phyloP scores from a whole-genome alignment of 1,284 basidiomycete species.

The Caloboletus firmus region DNA sequence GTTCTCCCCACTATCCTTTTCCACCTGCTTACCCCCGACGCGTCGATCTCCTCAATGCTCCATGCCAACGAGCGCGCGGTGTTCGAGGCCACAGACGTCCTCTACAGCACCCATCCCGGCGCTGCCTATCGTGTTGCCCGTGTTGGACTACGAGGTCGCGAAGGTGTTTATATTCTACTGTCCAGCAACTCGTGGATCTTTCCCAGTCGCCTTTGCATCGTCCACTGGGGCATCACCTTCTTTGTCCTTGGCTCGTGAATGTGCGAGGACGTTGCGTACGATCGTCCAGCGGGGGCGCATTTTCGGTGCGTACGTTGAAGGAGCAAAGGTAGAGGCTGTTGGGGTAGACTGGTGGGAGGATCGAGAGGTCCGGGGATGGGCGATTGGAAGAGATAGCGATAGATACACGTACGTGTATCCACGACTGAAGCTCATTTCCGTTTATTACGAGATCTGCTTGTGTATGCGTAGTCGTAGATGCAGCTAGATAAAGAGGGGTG shows the following conservation, averaged over 20 bases:
- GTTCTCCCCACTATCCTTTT: too few relatives aligned
- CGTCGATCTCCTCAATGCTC: too few relatives aligned
- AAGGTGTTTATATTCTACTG: too few relatives aligned
- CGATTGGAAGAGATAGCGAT: constrained; percentile 15
- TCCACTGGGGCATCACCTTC: constrained; percentile 46
- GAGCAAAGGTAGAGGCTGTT: background rate
- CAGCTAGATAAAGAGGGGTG: too few relatives aligned
- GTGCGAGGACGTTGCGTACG: too few relatives aligned
- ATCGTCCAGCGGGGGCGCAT: constrained; percentile 42
- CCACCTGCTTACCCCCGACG: too few relatives aligned
- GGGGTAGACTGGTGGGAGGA: background rate
- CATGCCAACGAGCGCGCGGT: too few relatives aligned
- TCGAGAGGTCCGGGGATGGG: constrained; percentile 17
- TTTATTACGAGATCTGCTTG: background rate
- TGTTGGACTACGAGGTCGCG: too few relatives aligned
- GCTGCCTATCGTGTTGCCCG: background rate
- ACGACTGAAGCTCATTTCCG: background rate
- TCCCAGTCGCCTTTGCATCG: constrained; percentile 38
- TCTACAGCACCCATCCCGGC: background rate
- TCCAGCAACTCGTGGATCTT: constrained; percentile 54
- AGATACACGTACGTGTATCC: constrained; percentile 6
- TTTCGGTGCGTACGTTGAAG: background rate
- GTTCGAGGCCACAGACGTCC: constrained; percentile 35
- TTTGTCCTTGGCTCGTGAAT: constrained; percentile 54
- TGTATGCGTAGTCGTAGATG: background rate